phyloP scores from a whole-genome alignment of 2,329 filamentous ascomycete genomes.

The Phaeophleospora eucalypticola region DNA sequence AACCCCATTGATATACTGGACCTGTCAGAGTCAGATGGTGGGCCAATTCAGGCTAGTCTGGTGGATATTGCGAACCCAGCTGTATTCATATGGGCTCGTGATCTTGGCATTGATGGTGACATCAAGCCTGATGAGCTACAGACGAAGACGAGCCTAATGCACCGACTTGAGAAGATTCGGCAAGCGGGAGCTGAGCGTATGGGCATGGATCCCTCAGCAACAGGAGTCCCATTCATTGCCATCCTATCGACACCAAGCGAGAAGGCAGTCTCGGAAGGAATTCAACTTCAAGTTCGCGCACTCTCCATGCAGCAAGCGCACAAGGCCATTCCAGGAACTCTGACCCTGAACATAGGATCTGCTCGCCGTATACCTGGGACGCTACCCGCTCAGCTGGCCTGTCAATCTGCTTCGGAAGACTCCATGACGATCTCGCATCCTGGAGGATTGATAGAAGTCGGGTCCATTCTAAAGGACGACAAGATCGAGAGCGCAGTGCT shows the following conservation, averaged over 20 bases:
- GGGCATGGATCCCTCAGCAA: constrained; percentile 51
- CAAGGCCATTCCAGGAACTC: constrained; percentile 42
- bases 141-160: constrained; percentile 46
- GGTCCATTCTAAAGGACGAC: constrained; percentile 23
- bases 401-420: constrained; percentile 15
- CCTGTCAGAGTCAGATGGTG: constrained; percentile 22
- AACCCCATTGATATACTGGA: constrained; percentile 49
- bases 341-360: constrained; percentile 41
- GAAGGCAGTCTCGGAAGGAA: constrained; percentile 11
- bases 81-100: constrained; percentile 56
- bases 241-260: constrained; percentile 41
- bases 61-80: constrained; percentile 63
- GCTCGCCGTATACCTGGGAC: constrained; percentile 33
- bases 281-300: constrained; percentile 41
- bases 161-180: constrained; percentile 55
- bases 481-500: constrained; percentile 27
- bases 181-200: constrained; percentile 42
- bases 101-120: constrained; percentile 49
- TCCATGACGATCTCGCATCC: constrained; percentile 28
- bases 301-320: constrained; percentile 44
- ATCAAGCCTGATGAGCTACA: constrained; percentile 55
- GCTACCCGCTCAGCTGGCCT: constrained; percentile 20
- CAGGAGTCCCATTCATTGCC: constrained; percentile 60
- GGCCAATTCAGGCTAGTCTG: constrained; percentile 51
- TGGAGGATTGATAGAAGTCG: constrained; percentile 28